A percentile compares a stretch with the other conserved stretches of the same genome.
Conservation (phyloP, 371 early-diverging fungal genomes). For the Entomophthora muscae region DNA sequence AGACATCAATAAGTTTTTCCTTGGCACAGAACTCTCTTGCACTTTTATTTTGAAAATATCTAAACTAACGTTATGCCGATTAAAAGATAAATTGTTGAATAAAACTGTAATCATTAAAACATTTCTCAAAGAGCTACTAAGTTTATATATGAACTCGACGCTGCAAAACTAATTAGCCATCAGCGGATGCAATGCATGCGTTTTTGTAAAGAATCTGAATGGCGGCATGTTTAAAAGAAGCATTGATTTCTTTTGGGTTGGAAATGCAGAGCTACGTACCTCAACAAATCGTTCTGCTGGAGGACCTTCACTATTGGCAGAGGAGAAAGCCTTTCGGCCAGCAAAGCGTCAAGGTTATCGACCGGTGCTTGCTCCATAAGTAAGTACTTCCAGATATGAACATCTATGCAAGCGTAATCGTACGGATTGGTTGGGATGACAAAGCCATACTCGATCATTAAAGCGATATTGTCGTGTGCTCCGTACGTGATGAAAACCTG, state of each 20-base stretch:
- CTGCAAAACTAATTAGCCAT: too few relatives aligned
- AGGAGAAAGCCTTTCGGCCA: not conserved
- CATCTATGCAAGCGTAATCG: slow-evolving; percentile 9
- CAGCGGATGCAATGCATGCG: too few relatives aligned
- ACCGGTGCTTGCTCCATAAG: not conserved
- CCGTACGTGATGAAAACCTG: slow-evolving; percentile 12
- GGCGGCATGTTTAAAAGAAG: not conserved
- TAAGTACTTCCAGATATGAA: not conserved
- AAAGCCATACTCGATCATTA: slow-evolving; percentile 11
- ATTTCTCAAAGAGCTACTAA: not conserved
- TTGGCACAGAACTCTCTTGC: not conserved
- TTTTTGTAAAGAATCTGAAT: not conserved
- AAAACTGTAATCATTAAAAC: not conserved
- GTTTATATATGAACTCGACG: too few relatives aligned
- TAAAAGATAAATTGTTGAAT: not conserved
- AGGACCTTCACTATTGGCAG: not conserved
- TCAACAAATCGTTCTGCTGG: not conserved
- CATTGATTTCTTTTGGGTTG: not conserved
- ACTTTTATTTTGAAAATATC: not conserved
- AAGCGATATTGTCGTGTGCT: slow-evolving; percentile 9
- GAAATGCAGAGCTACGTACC: not conserved
- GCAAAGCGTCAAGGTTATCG: not conserved
- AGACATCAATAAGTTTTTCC: not conserved
- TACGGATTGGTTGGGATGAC: slow-evolving; percentile 8
- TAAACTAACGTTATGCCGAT: not conserved